These are phyloP conservation scores for Purpureocillium takamizusanense DNA, from an alignment of 2,329 filamentous ascomycete species.

Conservation along the genomic window DNA sequence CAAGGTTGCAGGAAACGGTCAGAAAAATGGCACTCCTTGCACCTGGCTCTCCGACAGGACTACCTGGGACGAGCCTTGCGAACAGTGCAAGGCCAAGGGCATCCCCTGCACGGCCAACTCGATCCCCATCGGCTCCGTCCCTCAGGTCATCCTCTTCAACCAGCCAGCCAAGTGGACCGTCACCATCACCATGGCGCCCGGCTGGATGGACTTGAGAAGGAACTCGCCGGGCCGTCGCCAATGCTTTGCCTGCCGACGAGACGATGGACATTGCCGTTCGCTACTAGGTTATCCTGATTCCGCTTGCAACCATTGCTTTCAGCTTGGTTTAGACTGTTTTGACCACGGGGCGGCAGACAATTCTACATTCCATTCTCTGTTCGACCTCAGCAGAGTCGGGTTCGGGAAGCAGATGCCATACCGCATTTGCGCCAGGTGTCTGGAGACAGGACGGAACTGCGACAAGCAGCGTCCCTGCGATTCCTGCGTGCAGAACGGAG, in stretches of 20 bases:
- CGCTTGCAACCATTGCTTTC: slow-evolving; percentile 17
- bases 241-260: slow-evolving; percentile 8
- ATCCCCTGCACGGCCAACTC: slow-evolving; percentile 10
- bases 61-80: slow-evolving; percentile 12
- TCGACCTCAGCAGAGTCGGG: slow-evolving; percentile 20
- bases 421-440: slow-evolving; percentile 15
- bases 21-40: slow-evolving; percentile 6
- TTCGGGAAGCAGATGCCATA: slow-evolving; percentile 19
- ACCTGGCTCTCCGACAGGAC: slow-evolving; percentile 12
- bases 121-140: too few relatives aligned
- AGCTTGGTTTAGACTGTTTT: slow-evolving; percentile 20
- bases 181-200: slow-evolving; percentile 4
- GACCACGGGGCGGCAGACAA: background rate
- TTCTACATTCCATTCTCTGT: slow-evolving; percentile 11
- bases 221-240: slow-evolving; percentile 7
- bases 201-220: slow-evolving; percentile 10
- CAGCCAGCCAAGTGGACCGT: slow-evolving; percentile 9
- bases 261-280: slow-evolving; percentile 11
- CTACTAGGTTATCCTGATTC: slow-evolving; percentile 4
- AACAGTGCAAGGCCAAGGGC: slow-evolving; percentile 8
- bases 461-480: slow-evolving; percentile 29
- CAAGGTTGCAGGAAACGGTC: slow-evolving; percentile 3
- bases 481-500: slow-evolving; percentile 15
- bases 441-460: slow-evolving; percentile 14
- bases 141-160: too few relatives aligned